Evolutionary conservation across 2,329 filamentous ascomycete species (phyloP).

Genomic region (Colletotrichum sp.): DNA sequence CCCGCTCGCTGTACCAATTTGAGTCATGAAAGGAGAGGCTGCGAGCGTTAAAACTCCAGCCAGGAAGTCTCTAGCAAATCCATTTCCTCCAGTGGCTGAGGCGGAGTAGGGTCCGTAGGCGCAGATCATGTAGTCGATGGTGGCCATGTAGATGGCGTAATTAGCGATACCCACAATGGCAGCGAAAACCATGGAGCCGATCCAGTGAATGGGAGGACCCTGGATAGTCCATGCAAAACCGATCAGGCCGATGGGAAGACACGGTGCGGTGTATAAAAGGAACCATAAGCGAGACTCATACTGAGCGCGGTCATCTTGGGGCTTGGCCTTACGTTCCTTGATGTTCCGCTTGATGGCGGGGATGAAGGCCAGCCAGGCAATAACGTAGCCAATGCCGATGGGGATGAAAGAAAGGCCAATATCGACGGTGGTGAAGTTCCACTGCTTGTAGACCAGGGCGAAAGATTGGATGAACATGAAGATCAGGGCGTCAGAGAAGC

Average conservation of each 20-base stretch:
- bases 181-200: slow-evolving; percentile 69
- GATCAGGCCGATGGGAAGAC: slow-evolving; percentile 70
- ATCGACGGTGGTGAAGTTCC: slow-evolving; percentile 62
- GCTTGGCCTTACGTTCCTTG: slow-evolving; percentile 53
- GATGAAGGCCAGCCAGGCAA: slow-evolving; percentile 66
- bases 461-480: slow-evolving; percentile 82
- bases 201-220: slow-evolving; percentile 70
- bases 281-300: slow-evolving; percentile 72
- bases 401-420: slow-evolving; percentile 69
- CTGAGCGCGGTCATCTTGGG: slow-evolving; percentile 63
- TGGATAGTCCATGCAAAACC: slow-evolving; percentile 73
- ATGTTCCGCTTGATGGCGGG: slow-evolving; percentile 61
- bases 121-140: slow-evolving; percentile 79
- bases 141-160: slow-evolving; percentile 77
- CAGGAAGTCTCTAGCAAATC: slow-evolving; percentile 75
- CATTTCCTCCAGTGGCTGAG: slow-evolving; percentile 78
- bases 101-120: slow-evolving; percentile 77
- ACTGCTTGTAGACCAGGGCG: slow-evolving; percentile 69
- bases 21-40: too few species aligned
- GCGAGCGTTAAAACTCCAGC: slow-evolving; percentile 76
- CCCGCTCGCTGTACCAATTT: too few species aligned
- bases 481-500: slow-evolving; percentile 77
- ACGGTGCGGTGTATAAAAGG: slow-evolving; percentile 65
- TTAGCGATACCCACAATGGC: slow-evolving; percentile 75
- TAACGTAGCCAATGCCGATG: slow-evolving; percentile 69